Conservation (phyloP, 1,284 basidiomycete species). For the Pseudozyma sp. region DNA sequence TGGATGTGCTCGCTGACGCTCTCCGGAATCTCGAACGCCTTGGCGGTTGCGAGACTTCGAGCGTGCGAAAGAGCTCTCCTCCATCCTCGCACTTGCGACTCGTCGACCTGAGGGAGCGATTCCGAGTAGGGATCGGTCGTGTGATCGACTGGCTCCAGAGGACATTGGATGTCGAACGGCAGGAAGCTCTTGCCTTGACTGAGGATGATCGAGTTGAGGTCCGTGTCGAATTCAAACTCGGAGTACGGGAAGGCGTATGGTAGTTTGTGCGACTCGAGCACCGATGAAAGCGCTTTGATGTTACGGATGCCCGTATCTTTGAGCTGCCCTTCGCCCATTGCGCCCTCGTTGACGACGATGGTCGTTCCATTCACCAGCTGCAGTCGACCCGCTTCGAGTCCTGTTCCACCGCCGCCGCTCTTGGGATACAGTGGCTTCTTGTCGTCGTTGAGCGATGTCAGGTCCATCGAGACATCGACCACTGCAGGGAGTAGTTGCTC, state of each 20-base stretch:
- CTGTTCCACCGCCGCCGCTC: conserved; percentile 78
- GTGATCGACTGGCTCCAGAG: conserved; percentile 14
- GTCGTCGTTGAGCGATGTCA: conserved; percentile 73
- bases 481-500: conserved; percentile 73
- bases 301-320: conserved; percentile 78
- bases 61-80: conserved; percentile 37
- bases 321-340: conserved; percentile 77
- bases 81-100: conserved; percentile 21
- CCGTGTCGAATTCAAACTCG: conserved; percentile 79
- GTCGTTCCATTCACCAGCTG: conserved; percentile 78
- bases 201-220: conserved; percentile 77
- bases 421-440: conserved; percentile 67
- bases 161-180: conserved; percentile 63
- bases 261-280: conserved; percentile 78
- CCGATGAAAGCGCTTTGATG: conserved; percentile 77
- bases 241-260: conserved; percentile 84
- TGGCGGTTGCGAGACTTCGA: conserved; percentile 37
- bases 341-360: conserved; percentile 77
- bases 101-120: conserved; percentile 15
- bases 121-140: conserved; percentile 9
- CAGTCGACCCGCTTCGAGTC: conserved; percentile 79
- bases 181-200: conserved; percentile 74
- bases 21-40: conserved; percentile 56
- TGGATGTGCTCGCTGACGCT: conserved; percentile 60
- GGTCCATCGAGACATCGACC: conserved; percentile 72